Conservation (phyloP, 305 asterid genomes). For the Fraxinus albicans region DNA sequence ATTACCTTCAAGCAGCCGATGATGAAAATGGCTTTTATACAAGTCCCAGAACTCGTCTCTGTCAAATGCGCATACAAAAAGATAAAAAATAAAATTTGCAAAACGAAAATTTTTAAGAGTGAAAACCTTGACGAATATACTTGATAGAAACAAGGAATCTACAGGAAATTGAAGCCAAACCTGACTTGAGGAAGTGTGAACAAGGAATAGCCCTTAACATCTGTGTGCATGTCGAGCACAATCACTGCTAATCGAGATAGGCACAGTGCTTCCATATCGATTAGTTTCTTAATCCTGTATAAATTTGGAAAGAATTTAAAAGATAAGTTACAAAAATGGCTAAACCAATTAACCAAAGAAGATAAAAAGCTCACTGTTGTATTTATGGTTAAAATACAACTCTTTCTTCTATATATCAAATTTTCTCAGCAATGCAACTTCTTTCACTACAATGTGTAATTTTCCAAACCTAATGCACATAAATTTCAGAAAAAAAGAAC, state of each 20-base stretch:
- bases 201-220: conserved; percentile 87
- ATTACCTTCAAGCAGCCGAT: conserved; percentile 59
- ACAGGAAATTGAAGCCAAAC: conserved; percentile 34
- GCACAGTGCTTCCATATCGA: conserved; percentile 76
- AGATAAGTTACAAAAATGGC: not conserved
- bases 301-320: conserved; percentile 5
- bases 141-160: conserved; percentile 13
- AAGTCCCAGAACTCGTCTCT: conserved; percentile 96
- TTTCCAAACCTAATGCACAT: not conserved
- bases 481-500: not conserved
- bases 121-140: not conserved
- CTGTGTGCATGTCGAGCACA: conserved; percentile 82
- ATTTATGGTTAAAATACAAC: not conserved
- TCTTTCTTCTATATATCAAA: not conserved
- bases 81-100: not conserved
- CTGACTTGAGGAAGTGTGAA: conserved; percentile 94
- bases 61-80: conserved; percentile 21
- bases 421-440: not conserved
- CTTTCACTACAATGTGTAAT: not conserved
- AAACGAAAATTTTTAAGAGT: not conserved
- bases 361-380: not conserved
- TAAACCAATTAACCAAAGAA: not conserved
- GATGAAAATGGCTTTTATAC: conserved; percentile 65
- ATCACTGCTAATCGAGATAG: conserved; percentile 71
- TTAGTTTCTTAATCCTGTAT: conserved; percentile 79